A percentile compares a stretch with the other conserved stretches of the same genome.
phyloP scores from a whole-genome alignment of 768 basidiomycete species.

The Boletus bicolor region DNA sequence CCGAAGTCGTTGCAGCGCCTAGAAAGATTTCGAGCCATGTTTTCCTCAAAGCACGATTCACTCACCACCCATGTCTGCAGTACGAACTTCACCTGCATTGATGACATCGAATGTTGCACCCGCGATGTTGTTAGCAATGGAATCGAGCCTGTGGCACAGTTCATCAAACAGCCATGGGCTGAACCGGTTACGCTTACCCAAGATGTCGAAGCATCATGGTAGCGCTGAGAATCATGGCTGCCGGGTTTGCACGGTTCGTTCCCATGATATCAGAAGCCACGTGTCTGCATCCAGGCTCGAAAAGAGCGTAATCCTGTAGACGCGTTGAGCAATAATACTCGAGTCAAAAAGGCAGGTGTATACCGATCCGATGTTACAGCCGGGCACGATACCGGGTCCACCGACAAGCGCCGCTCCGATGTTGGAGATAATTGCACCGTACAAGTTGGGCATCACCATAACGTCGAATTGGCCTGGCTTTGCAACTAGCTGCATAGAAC shows the following conservation, averaged over 20 bases:
- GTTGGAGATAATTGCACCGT: conserved; percentile 97
- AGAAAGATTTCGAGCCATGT: conserved; percentile 10
- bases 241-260: conserved; percentile 92
- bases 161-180: conserved; percentile 17
- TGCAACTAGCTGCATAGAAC: conserved; percentile 98
- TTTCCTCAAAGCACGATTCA: conserved; percentile 10
- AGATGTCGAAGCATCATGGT: conserved; percentile 98
- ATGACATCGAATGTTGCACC: conserved; percentile 91
- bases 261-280: conserved; percentile 96
- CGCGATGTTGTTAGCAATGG: conserved; percentile 92
- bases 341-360: conserved; percentile 20
- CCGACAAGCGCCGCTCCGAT: conserved; percentile 98
- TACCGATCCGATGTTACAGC: conserved; percentile 95
- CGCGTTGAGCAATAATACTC: neutral
- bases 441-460: conserved; percentile 98
- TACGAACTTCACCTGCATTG: conserved; percentile 81
- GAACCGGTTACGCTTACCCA: conserved; percentile 51
- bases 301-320: conserved; percentile 87
- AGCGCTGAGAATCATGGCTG: conserved; percentile 94
- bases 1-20: conserved; percentile 90
- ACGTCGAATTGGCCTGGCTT: conserved; percentile 96
- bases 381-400: conserved; percentile 96
- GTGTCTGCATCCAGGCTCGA: conserved; percentile 97
- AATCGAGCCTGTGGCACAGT: conserved; percentile 62
- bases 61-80: conserved; percentile 93